phyloP scores from a whole-genome alignment of 2,329 filamentous ascomycete species.

The Helicocarpus griseus region DNA sequence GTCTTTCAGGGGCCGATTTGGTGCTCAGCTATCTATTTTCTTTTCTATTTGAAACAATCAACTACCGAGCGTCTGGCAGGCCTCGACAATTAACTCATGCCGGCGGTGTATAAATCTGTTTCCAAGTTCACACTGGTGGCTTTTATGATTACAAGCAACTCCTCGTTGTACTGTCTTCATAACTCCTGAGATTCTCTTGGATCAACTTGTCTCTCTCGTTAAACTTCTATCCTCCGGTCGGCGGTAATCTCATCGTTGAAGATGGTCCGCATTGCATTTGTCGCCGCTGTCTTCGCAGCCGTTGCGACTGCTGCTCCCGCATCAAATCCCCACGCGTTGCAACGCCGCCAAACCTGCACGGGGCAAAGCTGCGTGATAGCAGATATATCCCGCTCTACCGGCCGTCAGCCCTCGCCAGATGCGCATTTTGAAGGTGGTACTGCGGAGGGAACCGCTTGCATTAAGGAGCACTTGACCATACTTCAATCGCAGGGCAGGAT shows the following conservation, averaged over 20 bases:
- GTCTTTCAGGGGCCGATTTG: not conserved
- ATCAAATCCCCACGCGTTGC: not conserved
- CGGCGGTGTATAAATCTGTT: not conserved
- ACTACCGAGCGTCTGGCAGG: not conserved
- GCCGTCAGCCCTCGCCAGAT: not conserved
- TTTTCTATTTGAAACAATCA: not conserved
- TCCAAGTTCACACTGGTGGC: not conserved
- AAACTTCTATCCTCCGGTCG: not conserved
- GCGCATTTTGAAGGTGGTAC: not conserved
- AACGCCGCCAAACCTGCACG: not conserved
- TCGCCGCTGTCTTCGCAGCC: not conserved
- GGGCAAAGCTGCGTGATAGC: not conserved
- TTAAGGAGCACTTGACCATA: not conserved
- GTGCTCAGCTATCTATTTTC: not conserved
- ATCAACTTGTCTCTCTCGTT: not conserved
- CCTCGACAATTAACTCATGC: not conserved
- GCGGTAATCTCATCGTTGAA: not conserved
- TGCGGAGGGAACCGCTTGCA: not conserved
- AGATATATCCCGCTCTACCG: not conserved
- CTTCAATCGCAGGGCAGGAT: not conserved
- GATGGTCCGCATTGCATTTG: not conserved
- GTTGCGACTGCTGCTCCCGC: not conserved
- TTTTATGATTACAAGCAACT: not conserved
- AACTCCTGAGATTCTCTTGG: not conserved
- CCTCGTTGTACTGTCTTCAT: not conserved